These are phyloP conservation scores for Lomentospora prolificans DNA, from an alignment of 2,329 filamentous ascomycete genomes.

Conservation along the genomic window DNA sequence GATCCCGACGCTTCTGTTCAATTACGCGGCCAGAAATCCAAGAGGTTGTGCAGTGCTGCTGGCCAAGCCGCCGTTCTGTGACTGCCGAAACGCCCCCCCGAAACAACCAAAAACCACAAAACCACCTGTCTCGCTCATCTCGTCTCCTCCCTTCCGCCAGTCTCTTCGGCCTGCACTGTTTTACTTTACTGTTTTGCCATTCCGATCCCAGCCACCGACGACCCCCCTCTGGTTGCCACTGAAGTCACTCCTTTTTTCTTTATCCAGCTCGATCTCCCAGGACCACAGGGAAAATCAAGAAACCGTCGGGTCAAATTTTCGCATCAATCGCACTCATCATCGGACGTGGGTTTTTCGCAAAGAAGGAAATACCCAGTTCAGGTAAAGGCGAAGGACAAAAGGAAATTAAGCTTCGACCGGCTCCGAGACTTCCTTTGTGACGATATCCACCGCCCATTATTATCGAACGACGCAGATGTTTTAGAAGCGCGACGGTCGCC, in stretches of 20 bases:
- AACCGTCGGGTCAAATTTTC: background rate
- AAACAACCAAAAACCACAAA: conserved; percentile 8
- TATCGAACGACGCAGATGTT: conserved; percentile 6
- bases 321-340: no score
- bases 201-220: background rate
- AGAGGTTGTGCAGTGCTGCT: conserved; percentile 4
- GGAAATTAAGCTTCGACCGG: conserved; percentile 4
- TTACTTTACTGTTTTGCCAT: background rate
- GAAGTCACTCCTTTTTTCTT: conserved; percentile 2
- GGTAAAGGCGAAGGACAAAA: background rate
- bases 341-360: no score
- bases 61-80: conserved; percentile 8
- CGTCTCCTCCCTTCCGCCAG: conserved; percentile 6
- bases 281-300: background rate
- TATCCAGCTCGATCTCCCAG: background rate
- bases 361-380: background rate
- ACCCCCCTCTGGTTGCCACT: background rate
- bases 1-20: background rate
- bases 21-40: background rate
- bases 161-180: conserved; percentile 5
- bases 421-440: conserved; percentile 4
- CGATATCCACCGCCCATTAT: background rate
- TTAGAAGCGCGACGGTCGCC: conserved; percentile 8
- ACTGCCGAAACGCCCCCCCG: background rate
- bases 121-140: background rate